phyloP scores from a whole-genome alignment of 192 early-diverging fungal species.

The Cladochytrium replicatum region DNA sequence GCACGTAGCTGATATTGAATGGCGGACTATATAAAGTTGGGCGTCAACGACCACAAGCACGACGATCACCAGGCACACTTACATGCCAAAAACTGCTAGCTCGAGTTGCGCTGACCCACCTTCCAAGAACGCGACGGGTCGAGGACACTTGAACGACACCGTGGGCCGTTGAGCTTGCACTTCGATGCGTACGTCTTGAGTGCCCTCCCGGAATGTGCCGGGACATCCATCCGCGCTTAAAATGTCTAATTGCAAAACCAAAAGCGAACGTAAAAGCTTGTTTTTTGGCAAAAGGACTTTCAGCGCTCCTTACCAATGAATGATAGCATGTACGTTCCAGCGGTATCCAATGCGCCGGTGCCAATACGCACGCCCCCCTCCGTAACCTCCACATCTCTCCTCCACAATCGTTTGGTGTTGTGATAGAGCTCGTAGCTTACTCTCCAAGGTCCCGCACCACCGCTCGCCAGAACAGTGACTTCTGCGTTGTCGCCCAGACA shows the following conservation, averaged over 20 bases:
- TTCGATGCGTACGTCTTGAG: conserved; percentile 26
- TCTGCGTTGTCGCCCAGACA: conserved; percentile 28
- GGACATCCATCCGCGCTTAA: conserved; percentile 38
- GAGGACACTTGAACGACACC: conserved; percentile 26
- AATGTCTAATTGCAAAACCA: not conserved
- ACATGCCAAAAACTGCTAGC: conserved; percentile 25
- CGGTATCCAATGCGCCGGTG: conserved; percentile 8
- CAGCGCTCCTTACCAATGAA: conserved; percentile 31
- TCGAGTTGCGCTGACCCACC: conserved; percentile 12
- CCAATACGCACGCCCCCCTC: not conserved
- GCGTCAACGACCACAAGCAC: too few relatives aligned
- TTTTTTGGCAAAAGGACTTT: too few relatives aligned
- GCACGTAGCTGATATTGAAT: conserved; percentile 14
- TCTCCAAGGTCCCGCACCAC: conserved; percentile 35
- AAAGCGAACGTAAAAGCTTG: too few relatives aligned
- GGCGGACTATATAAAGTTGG: conserved; percentile 11
- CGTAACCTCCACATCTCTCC: conserved; percentile 15
- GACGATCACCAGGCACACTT: too few relatives aligned
- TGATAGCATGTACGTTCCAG: conserved; percentile 33
- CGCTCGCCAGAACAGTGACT: too few relatives aligned
- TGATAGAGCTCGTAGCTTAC: conserved; percentile 32
- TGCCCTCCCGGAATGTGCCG: conserved; percentile 20
- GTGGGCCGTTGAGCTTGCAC: conserved; percentile 27
- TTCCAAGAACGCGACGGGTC: conserved; percentile 24
- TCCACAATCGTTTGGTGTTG: conserved; percentile 8